phyloP scores from a whole-genome alignment of 805 yeast species.

The Candida quercuum region DNA sequence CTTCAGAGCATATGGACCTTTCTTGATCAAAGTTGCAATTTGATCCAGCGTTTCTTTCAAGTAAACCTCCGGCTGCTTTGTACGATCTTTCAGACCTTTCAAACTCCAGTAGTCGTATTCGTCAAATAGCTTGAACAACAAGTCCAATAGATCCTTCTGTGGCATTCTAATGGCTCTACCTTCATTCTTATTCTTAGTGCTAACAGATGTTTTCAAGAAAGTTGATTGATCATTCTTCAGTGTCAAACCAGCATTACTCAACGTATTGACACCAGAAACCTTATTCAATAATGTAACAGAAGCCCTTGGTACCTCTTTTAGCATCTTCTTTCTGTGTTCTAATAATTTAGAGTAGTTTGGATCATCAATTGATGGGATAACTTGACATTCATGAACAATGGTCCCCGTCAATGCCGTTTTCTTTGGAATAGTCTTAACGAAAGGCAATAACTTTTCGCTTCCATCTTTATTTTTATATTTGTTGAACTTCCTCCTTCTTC shows the following conservation, averaged over 20 bases:
- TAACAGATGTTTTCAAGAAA: conserved; percentile 51
- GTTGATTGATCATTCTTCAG: conserved; percentile 67
- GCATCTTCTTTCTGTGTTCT: conserved; percentile 45
- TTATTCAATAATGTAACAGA: conserved; percentile 67
- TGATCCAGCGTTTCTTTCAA: conserved; percentile 86
- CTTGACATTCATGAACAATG: conserved; percentile 87
- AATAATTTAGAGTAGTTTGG: conserved; percentile 63
- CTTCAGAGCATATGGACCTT: conserved; percentile 93
- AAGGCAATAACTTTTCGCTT: conserved; percentile 55
- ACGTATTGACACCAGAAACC: conserved; percentile 74
- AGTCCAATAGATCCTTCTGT: conserved; percentile 82
- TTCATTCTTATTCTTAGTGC: conserved; percentile 42
- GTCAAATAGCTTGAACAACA: conserved; percentile 83
- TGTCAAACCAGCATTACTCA: conserved; percentile 82
- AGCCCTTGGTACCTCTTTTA: conserved; percentile 46
- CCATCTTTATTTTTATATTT: conserved; percentile 33
- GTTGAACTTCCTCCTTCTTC: conserved; percentile 30
- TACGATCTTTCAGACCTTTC: conserved; percentile 89
- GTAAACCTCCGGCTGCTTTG: conserved; percentile 92
- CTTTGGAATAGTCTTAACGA: conserved; percentile 82
- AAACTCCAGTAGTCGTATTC: conserved; percentile 96
- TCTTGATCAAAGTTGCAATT: conserved; percentile 83
- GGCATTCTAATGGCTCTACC: conserved; percentile 95
- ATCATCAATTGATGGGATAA: conserved; percentile 73
- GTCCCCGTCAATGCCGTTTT: conserved; percentile 84